Evolutionary conservation across 805 yeast species (phyloP).

Genomic region (Barnettozyma wickerhamii): DNA sequence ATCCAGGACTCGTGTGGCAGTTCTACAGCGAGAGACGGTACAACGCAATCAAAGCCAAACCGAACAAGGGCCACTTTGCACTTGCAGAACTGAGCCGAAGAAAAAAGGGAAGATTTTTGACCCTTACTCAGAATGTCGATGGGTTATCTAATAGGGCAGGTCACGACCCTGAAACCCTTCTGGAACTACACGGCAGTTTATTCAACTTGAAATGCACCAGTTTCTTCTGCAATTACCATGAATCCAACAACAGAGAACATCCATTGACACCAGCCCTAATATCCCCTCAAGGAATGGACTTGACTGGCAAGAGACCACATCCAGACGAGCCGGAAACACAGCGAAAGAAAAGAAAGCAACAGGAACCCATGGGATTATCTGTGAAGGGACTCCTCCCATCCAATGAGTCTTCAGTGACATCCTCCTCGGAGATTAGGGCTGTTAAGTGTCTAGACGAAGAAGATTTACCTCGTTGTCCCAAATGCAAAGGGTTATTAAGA

Average conservation of each 20-base stretch:
- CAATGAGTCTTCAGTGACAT: constrained; percentile 11
- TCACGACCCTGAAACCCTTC: constrained; percentile 46
- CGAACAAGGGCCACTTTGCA: constrained; percentile 72
- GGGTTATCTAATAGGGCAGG: constrained; percentile 66
- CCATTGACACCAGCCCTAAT: constrained; percentile 57
- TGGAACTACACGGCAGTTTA: constrained; percentile 77
- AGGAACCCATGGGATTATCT: constrained; percentile 11
- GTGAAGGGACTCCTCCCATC: constrained; percentile 6
- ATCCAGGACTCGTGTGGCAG: constrained; percentile 90
- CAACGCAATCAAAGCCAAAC: constrained; percentile 60
- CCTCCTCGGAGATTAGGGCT: constrained; percentile 45
- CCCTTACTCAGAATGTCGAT: constrained; percentile 83
- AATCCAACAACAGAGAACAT: constrained; percentile 44
- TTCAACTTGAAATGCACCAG: constrained; percentile 73
- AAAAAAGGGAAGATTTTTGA: constrained; percentile 41
- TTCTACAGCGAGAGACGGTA: constrained; percentile 70
- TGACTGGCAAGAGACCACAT: constrained; percentile 13
- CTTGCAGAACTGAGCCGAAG: constrained; percentile 56
- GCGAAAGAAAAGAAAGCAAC: constrained; percentile 12
- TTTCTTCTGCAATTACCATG: constrained; percentile 63
- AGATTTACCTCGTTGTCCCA: constrained; percentile 74
- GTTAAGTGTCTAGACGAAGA: constrained; percentile 42
- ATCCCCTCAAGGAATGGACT: constrained; percentile 35
- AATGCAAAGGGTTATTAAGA: constrained; percentile 60
- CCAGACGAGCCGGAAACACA: constrained; percentile 8